phyloP scores from a whole-genome alignment of 305 asterid genomes.

The Fraxinus platypoda region DNA sequence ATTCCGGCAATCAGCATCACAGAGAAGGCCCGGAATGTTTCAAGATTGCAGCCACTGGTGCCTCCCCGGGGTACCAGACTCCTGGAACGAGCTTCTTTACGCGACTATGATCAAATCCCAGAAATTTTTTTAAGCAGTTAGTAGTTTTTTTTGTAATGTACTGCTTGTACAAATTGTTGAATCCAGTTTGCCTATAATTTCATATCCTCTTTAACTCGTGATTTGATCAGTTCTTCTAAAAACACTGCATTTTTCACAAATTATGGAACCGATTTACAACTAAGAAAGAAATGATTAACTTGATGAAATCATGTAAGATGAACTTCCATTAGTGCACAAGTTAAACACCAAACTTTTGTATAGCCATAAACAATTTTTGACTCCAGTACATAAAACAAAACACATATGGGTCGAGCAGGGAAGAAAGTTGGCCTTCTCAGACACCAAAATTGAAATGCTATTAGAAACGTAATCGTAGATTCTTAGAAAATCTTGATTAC shows the following conservation, averaged over 20 bases:
- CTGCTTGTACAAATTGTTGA: neutral
- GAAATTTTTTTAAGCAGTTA: neutral
- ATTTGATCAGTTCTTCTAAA: neutral
- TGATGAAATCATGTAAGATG: neutral
- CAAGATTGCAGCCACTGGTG: conserved; percentile 73
- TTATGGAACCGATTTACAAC: neutral
- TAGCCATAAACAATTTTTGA: neutral
- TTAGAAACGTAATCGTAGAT: neutral
- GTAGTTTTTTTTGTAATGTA: neutral
- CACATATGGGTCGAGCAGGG: neutral
- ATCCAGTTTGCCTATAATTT: neutral
- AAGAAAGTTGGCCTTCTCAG: neutral
- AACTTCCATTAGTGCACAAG: neutral
- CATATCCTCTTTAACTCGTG: neutral
- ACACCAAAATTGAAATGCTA: neutral
- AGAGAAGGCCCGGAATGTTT: conserved; percentile 22
- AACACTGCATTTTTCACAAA: neutral
- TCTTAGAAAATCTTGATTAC: too few species aligned
- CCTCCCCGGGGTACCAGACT: conserved; percentile 58
- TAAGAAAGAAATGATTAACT: neutral
- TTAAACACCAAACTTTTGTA: neutral
- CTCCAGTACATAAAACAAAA: neutral
- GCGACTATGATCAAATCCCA: conserved; percentile 31
- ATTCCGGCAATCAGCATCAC: conserved; percentile 24
- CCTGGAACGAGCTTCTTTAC: conserved; percentile 56